Evolutionary conservation across 2,329 filamentous ascomycete species (phyloP), one percentile per base, ranked within the genome.

Genomic region (Cladosporium halotolerans): DNA sequence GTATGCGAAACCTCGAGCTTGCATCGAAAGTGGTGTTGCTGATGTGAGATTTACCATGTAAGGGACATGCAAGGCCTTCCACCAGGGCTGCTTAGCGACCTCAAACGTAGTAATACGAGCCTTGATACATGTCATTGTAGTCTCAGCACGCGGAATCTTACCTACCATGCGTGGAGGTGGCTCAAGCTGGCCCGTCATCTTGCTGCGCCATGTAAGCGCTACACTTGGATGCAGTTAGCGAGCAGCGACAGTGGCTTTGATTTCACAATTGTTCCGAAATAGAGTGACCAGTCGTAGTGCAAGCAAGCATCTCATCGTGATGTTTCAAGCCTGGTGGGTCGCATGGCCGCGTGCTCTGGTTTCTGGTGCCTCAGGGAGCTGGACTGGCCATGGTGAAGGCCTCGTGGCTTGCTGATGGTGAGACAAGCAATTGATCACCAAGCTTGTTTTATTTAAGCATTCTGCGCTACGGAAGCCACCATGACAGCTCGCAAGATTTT

Each of bases 151-250:
- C 43, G 40, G 48, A 51, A 14, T 38, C 32, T 36, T 13, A 34
- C 40, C 43, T 14, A 36, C 40, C 32, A 31, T 10, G 3, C 5
- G 38, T 50, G 42, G 39, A 39, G 28, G 28, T 14, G 36, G 36
- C n/a, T 11, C 5, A 36, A 4, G n/a, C 10, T 39, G 36, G 18
- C 40, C 9, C 34, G 48, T 36, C 13, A 19, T 44, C 9, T 11
- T 51, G 48, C 48, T 51, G 48, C 48, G 40, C 48, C 48, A 36
- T 43, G 48, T 51, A 51, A 51, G 48, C 48, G 40, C 48, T 51
- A 44, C 11, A 4, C 31, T 31, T 18, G 32, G 13, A 44, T 51
- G 16, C 31, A 44, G 48, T 40, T 44, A 44, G 38, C 32, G 14
- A 44, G 19, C 16, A 51, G 48, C 19, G 48, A 44, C 18, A 14